Percentiles rank a stretch among this genome's conserved stretches.
These are phyloP conservation scores for Apiotrichum brassicae DNA, from an alignment of 1,284 basidiomycete species.

Conservation along the genomic window DNA sequence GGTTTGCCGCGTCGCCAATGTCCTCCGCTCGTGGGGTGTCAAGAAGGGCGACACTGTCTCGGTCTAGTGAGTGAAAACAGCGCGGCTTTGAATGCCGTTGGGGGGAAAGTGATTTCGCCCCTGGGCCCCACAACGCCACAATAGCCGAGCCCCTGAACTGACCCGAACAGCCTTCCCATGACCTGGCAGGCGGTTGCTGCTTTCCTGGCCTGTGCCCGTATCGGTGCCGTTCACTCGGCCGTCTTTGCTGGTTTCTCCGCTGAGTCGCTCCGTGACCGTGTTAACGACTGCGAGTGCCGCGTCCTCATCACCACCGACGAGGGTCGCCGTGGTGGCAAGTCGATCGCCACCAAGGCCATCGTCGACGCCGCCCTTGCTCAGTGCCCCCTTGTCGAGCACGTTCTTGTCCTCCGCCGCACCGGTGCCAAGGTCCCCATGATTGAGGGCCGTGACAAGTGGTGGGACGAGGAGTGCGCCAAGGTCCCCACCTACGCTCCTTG, in stretches of 20 bases:
- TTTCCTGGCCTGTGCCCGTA: slow-evolving; percentile 94
- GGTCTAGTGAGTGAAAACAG: slow-evolving; percentile 61
- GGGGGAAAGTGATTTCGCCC: no score
- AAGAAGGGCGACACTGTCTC: slow-evolving; percentile 95
- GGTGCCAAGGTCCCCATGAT: slow-evolving; percentile 78
- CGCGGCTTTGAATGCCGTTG: no score
- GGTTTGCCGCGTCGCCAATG: slow-evolving; percentile 84
- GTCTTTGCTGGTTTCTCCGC: slow-evolving; percentile 97
- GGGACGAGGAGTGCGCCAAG: slow-evolving; percentile 82
- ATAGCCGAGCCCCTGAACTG: neutral
- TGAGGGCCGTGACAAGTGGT: slow-evolving; percentile 87
- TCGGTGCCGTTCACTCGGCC: slow-evolving; percentile 97
- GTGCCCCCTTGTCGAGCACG: slow-evolving; percentile 80
- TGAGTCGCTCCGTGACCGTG: slow-evolving; percentile 91
- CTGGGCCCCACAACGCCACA: neutral
- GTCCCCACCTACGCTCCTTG: slow-evolving; percentile 86
- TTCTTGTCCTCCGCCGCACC: slow-evolving; percentile 83
- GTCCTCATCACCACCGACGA: slow-evolving; percentile 96
- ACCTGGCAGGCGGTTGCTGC: slow-evolving; percentile 86
- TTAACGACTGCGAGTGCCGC: slow-evolving; percentile 79
- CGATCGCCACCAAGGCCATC: slow-evolving; percentile 87
- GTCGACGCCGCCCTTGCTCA: slow-evolving; percentile 87
- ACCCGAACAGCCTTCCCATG: slow-evolving; percentile 35
- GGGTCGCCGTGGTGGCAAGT: slow-evolving; percentile 86
- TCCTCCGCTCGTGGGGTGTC: slow-evolving; percentile 81